Evolutionary conservation across 495 filamentous ascomycete genomes (phyloP), one percentile per base, ranked within the genome.

Genomic region (Parachaetomium inaequale): DNA sequence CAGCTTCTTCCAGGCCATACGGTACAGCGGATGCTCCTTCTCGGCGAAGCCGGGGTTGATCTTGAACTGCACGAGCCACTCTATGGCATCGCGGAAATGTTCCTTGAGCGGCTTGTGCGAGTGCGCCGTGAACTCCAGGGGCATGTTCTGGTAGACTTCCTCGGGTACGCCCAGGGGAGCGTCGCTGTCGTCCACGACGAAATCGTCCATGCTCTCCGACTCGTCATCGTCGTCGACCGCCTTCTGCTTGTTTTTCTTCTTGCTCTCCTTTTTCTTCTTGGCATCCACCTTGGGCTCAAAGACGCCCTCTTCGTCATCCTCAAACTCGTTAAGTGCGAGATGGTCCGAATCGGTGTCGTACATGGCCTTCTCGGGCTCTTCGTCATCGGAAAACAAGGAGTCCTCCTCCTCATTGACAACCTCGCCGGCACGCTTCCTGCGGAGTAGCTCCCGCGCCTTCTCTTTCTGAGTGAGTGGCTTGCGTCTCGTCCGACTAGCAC

Each of bases 61-160:
- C 62, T 87, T 85, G 67, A 74, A 75, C 32, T 80, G 84, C 2
- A 96, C 85, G 73, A 93, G 86, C 90, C 90, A 96, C 71, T 91
- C 88, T 0, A 96, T 78, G 0, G 84, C 89, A 65, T 87, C 83
- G 42, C 84, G 85, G 75, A 96, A 96, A 60, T 92, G 86, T 32
- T 91, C 87, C 56, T 87, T 87, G 0, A 87, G 71, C 45, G 90
- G 86, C 63, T 86, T 87, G 64, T 87, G 84, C 0, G 83, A 78
- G 52, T 88, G 81, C 14, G 77, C 70, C 3, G 85, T 89, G 68
- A 91, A 92, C 66, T 91, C 76, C 11, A 95, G 76, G 0, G 92
- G 92, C 2, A 93, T 85, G 3, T 78, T 79, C 3, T 26, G 8
- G 36, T 66, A 21, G 10, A 72, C 65, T 17, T 75, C 72, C 1